Conservation (phyloP, 2,329 filamentous ascomycete species). For the Cercospora sp. region DNA sequence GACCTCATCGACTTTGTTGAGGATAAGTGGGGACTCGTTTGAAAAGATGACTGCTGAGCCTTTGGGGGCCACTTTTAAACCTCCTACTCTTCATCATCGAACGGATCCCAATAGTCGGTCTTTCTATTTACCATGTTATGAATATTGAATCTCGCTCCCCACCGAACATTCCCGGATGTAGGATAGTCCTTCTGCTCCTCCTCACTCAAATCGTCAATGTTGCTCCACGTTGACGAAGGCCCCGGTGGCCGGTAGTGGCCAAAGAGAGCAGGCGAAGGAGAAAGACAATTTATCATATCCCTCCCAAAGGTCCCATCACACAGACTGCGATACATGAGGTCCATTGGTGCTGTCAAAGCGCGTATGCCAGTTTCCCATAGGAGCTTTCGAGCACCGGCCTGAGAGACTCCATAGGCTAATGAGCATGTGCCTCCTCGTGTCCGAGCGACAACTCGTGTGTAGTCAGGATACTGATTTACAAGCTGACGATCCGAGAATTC, state of each 20-base stretch:
- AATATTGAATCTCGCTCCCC: background rate
- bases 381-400: background rate
- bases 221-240: background rate
- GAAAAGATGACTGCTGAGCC: background rate
- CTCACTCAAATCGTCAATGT: background rate
- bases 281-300: background rate
- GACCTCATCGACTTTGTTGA: conserved; percentile 40
- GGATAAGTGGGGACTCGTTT: conserved; percentile 26
- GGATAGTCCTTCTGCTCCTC: background rate
- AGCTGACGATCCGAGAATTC: background rate
- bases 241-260: background rate
- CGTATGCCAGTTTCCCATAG: background rate
- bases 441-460: background rate
- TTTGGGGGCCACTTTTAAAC: background rate
- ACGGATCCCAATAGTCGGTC: background rate
- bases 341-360: background rate
- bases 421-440: background rate
- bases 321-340: background rate
- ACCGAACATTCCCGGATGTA: background rate
- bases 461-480: background rate
- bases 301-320: background rate
- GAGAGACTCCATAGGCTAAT: background rate
- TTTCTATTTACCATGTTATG: background rate
- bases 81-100: background rate
- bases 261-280: background rate